A percentile compares a stretch with the other conserved stretches of the same genome.
Evolutionary conservation across 192 early-diverging fungal species (phyloP).

Genomic region (Mortierella antarctica): DNA sequence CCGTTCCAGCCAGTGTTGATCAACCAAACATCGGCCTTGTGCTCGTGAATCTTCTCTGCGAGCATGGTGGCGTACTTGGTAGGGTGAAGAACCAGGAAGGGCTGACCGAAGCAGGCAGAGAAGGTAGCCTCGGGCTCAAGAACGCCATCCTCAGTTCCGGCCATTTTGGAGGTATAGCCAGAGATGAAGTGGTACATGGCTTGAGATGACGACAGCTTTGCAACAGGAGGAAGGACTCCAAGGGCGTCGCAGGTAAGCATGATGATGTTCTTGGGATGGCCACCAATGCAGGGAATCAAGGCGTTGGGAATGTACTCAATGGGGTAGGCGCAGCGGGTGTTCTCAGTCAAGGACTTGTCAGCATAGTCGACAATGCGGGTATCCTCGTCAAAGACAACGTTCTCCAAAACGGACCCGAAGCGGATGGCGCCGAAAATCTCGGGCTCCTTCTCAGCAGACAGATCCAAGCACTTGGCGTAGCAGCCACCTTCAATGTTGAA

Average conservation of each 20-base stretch:
- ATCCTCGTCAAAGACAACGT: constrained; percentile 85
- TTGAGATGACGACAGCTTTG: constrained; percentile 88
- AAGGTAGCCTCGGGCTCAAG: constrained; percentile 92
- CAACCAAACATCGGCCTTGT: constrained; percentile 91
- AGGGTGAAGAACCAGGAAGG: constrained; percentile 96
- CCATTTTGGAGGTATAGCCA: constrained; percentile 98
- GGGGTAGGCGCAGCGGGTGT: constrained; percentile 96
- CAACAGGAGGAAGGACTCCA: constrained; percentile 92
- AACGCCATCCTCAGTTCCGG: constrained; percentile 95
- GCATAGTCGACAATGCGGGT: constrained; percentile 85
- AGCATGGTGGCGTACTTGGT: constrained; percentile 96
- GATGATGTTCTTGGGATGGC: constrained; percentile 94
- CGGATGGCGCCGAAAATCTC: constrained; percentile 97
- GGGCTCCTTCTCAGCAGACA: constrained; percentile 97
- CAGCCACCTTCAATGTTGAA: constrained; percentile 99
- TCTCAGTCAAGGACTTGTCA: constrained; percentile 87
- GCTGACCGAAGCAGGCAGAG: constrained; percentile 92
- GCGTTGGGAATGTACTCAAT: constrained; percentile 95
- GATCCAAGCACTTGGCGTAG: constrained; percentile 97
- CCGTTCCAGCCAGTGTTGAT: constrained; percentile 99
- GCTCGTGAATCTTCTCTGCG: constrained; percentile 90
- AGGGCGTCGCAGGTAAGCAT: constrained; percentile 96
- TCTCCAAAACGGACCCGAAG: constrained; percentile 94
- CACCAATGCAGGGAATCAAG: constrained; percentile 89
- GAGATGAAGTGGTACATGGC: constrained; percentile 98